Conservation (phyloP, 2,329 filamentous ascomycete genomes). For the Xylariaceae sp. region DNA sequence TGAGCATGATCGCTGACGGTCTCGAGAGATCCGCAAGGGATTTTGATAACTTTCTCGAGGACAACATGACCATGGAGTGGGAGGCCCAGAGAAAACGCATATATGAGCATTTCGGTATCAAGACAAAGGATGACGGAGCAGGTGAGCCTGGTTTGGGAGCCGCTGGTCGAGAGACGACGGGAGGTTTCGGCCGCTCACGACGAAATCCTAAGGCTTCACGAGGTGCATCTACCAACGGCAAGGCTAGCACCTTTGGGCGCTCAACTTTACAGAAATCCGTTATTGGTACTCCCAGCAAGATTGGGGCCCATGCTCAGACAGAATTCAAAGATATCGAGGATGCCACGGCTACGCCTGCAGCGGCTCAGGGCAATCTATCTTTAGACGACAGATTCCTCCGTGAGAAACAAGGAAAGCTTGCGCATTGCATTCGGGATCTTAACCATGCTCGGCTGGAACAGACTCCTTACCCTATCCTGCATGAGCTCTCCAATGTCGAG, state of each 20-base stretch:
- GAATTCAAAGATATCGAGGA: conserved; percentile 68
- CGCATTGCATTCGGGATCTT: conserved; percentile 72
- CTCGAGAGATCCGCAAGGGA: conserved; percentile 83
- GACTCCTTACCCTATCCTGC: conserved; percentile 67
- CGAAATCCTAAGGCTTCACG: conserved; percentile 41
- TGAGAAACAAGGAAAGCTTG: conserved; percentile 79
- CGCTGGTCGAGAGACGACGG: conserved; percentile 45
- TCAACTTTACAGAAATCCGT: conserved; percentile 78
- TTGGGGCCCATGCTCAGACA: conserved; percentile 59
- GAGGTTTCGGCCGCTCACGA: conserved; percentile 58
- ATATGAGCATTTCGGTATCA: conserved; percentile 94
- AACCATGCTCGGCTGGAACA: conserved; percentile 68
- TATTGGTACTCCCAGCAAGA: conserved; percentile 72
- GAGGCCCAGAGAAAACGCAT: conserved; percentile 88
- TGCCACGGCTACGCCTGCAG: conserved; percentile 45
- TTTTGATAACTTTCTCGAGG: conserved; percentile 90
- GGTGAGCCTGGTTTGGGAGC: conserved; percentile 29
- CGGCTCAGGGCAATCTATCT: conserved; percentile 45
- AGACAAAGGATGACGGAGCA: conserved; percentile 48
- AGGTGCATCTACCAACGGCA: conserved; percentile 34
- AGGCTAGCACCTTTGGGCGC: conserved; percentile 56
- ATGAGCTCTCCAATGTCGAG: conserved; percentile 73
- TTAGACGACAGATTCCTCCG: conserved; percentile 72
- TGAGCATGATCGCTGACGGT: conserved; percentile 89
- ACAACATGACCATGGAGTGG: conserved; percentile 94